Base-by-base conservation (phyloP, 768 basidiomycete species). In the Coprinellus aureogranulatus region DNA sequence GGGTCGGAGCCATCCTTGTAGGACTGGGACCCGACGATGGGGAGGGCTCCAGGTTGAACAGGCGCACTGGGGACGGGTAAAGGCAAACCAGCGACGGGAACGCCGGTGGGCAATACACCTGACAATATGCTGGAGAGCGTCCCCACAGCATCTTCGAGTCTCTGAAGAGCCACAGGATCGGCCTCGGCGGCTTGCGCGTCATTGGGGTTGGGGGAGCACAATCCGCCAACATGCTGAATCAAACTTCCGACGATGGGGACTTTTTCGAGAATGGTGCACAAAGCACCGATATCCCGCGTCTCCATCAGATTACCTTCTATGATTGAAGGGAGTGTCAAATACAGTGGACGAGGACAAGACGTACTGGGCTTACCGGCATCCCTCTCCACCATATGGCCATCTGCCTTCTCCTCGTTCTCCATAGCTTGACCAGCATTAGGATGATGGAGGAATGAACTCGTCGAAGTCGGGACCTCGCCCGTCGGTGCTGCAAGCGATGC, bases 401-500 rank as follows among this genome's bases (percentile, higher is more conserved):
- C 56, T 42, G 26, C 56, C 39, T 26, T 55, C 28, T 54, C 65
- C 39, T 60, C 62, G 18, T 54, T 52, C 25, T 45, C 50, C 56
- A 51, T 27, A 28, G 30, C 16, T 23, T 53, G 42, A 11, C 25
- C 8, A 16, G 48, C 57, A 25, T 58, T 20, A 61, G 53, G 26
- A 44, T 30, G 14, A 44, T 53, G 58, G 44, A 62, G 49, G 40
- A 60, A 26, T 27, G 60, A 47, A 47, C 58, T 54, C 58, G 57
- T 57, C 22, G 70, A 69, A 22, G 62, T 57, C 31, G 63, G 59
- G 48, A 61, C 58, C 34, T 75, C 72, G 55, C 66, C 65, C 46
- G 77, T 62, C 46, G 81, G 81, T 45, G 78, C 76, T 58, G 77
- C 80, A 59, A 79, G 66, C 60, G 67, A 71, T 31, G 77, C 68